phyloP scores from a whole-genome alignment of 2,329 filamentous ascomycete species.

The Pseudogymnoascus sp. region DNA sequence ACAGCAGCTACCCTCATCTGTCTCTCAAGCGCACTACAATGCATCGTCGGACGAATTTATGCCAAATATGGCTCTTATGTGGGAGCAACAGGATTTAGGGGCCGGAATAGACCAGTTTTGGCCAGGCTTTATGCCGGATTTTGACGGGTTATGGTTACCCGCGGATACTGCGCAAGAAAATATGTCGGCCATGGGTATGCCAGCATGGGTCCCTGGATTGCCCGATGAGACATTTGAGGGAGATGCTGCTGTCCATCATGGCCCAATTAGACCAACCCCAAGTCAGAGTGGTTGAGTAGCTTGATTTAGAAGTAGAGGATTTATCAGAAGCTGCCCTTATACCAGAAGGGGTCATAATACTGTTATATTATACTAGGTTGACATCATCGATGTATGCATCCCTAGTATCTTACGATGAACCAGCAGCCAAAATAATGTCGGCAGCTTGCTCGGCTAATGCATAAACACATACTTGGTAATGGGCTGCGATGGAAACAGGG shows the following conservation, averaged over 20 bases:
- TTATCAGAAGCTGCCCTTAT: too few species aligned
- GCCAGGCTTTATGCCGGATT: constrained; percentile 4
- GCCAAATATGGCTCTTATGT: constrained; percentile 8
- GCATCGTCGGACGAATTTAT: background rate
- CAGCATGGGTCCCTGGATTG: background rate
- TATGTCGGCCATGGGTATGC: background rate
- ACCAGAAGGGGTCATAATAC: too few species aligned
- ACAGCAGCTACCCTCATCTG: background rate
- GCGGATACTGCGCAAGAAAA: background rate
- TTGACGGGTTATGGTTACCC: constrained; percentile 6
- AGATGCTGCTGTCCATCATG: background rate
- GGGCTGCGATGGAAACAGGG: constrained; percentile 20
- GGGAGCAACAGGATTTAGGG: constrained; percentile 1
- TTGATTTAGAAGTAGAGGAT: too few species aligned
- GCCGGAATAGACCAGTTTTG: background rate
- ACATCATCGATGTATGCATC: too few species aligned
- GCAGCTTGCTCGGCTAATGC: constrained; percentile 32
- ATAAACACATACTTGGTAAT: constrained; percentile 30
- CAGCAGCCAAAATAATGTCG: constrained; percentile 18
- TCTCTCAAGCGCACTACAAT: background rate
- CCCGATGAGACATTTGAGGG: background rate
- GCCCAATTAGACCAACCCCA: background rate
- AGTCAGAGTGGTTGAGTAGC: background rate
- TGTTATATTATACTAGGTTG: too few species aligned
- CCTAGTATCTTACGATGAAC: too few species aligned